Base-by-base conservation (phyloP, 192 early-diverging fungal genomes). In the Coemansia sp. region DNA sequence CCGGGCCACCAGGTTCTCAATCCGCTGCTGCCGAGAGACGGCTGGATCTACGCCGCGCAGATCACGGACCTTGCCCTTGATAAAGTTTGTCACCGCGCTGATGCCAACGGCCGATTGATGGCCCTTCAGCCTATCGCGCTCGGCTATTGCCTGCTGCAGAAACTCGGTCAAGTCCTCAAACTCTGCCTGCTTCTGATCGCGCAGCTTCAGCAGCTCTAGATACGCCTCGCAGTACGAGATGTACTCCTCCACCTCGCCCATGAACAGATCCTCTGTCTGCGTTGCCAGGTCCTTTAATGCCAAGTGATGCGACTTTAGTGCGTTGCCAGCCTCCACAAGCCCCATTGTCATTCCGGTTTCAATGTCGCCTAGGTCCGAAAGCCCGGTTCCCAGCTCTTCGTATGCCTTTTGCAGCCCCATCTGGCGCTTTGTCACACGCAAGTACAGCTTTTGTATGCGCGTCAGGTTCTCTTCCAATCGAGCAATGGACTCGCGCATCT, bases 161-260 rank as follows among this genome's bases (percentile, higher is more conserved):
- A 91, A 95, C 57, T 85, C 84, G 9, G 89, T 87, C 48, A 98
- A 78, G 56, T 92, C 95, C 82, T 98, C 95, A 74, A 90, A 90
- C 83, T 98, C 97, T 9, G 96, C 84, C 83, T 98, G 97, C 79
- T 97, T 97, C 76, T 98, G 95, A 78, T 98, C 97, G 21, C 95
- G 80, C 60, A 86, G 67, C 63, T 86, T 88, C 26, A 98, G 84
- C 43, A 92, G 85, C 61, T 91, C 91, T 89, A 76, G 60, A 68
- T 76, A 83, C 20, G 66, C 49, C 65, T 84, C 75, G 59, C 73
- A 71, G 71, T 84, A 83, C n/a, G 63, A 84, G 11, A 95, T 86
- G 75, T 94, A 97, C 64, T 97, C 95, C 61, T 91, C 90, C 34
- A 97, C 69, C 59, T 92, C 85, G 48, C 86, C 87, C 62, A 98